A percentile compares a stretch with the other conserved stretches of the same genome.
phyloP scores from a whole-genome alignment of 2,329 filamentous ascomycete species.

The Aspergillus sp. region DNA sequence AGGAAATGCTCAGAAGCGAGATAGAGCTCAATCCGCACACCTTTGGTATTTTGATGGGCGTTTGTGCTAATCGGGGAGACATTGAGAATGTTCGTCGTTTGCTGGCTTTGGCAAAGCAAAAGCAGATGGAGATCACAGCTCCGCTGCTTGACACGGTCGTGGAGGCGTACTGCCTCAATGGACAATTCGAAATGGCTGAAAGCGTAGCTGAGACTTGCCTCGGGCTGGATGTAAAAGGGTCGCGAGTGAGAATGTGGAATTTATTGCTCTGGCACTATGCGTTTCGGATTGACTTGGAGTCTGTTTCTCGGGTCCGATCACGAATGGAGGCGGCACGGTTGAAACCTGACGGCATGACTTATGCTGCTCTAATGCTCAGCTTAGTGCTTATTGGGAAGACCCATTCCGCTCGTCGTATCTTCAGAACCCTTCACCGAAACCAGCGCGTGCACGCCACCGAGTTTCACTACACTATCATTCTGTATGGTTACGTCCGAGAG shows the following conservation, averaged over 20 bases:
- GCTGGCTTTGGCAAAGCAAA: constrained; percentile 53
- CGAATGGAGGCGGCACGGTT: constrained; percentile 48
- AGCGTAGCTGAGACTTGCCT: constrained; percentile 51
- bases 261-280: constrained; percentile 63
- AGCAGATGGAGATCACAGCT: constrained; percentile 43
- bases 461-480: constrained; percentile 41
- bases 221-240: constrained; percentile 42
- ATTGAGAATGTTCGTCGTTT: constrained; percentile 59
- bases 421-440: constrained; percentile 32
- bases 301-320: constrained; percentile 46
- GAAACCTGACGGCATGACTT: constrained; percentile 49
- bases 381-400: constrained; percentile 47
- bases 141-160: constrained; percentile 59
- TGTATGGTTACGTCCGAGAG: constrained; percentile 44
- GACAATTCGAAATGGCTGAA: constrained; percentile 48
- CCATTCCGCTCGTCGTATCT: constrained; percentile 48
- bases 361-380: constrained; percentile 53
- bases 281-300: constrained; percentile 49
- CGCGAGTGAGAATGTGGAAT: constrained; percentile 66
- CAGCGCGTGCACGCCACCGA: constrained; percentile 32
- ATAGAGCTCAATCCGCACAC: constrained; percentile 54
- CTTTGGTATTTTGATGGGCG: constrained; percentile 64
- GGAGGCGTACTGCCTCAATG: constrained; percentile 56
- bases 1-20: constrained; percentile 45
- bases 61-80: constrained; percentile 65